These are phyloP conservation scores for Torrubiella hemipterigena DNA, from an alignment of 2,329 filamentous ascomycete genomes.

Conservation along the genomic window DNA sequence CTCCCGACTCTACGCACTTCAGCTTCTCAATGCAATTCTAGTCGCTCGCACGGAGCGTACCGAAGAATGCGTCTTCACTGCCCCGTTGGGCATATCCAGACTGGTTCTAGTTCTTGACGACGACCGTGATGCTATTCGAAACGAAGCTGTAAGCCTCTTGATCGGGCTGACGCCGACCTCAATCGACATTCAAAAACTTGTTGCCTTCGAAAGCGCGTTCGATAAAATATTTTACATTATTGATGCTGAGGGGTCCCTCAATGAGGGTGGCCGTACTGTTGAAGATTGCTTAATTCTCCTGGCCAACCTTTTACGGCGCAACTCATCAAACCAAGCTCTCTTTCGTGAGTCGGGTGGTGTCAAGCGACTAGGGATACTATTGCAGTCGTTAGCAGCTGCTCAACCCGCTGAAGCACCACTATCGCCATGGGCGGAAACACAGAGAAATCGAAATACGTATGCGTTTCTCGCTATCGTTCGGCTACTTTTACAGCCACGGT, in stretches of 20 bases:
- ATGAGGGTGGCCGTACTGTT: slow-evolving; percentile 72
- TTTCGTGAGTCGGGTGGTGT: slow-evolving; percentile 87
- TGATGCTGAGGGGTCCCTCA: slow-evolving; percentile 66
- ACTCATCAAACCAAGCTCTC: slow-evolving; percentile 83
- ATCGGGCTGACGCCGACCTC: slow-evolving; percentile 82
- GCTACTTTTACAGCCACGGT: slow-evolving; percentile 74
- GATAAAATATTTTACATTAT: slow-evolving; percentile 77
- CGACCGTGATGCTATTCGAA: slow-evolving; percentile 71
- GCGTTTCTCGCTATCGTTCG: slow-evolving; percentile 78
- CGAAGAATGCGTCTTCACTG: slow-evolving; percentile 86
- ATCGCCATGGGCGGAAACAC: slow-evolving; percentile 53
- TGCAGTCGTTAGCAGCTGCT: slow-evolving; percentile 45
- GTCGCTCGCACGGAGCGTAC: slow-evolving; percentile 79
- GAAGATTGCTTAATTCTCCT: slow-evolving; percentile 89
- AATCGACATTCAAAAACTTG: slow-evolving; percentile 82
- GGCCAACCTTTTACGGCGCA: slow-evolving; percentile 77
- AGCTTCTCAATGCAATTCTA: slow-evolving; percentile 78
- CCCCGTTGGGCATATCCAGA: slow-evolving; percentile 76
- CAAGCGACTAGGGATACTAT: slow-evolving; percentile 55
- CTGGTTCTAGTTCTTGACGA: slow-evolving; percentile 80
- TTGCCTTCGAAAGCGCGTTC: slow-evolving; percentile 91
- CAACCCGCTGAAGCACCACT: slow-evolving; percentile 46
- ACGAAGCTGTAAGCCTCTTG: slow-evolving; percentile 76
- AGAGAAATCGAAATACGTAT: slow-evolving; percentile 83
- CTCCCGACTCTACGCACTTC: slow-evolving; percentile 78